These are phyloP conservation scores for Peronospora tabacina DNA, from an alignment of 352 stramenopile species.

Conservation along the genomic window DNA sequence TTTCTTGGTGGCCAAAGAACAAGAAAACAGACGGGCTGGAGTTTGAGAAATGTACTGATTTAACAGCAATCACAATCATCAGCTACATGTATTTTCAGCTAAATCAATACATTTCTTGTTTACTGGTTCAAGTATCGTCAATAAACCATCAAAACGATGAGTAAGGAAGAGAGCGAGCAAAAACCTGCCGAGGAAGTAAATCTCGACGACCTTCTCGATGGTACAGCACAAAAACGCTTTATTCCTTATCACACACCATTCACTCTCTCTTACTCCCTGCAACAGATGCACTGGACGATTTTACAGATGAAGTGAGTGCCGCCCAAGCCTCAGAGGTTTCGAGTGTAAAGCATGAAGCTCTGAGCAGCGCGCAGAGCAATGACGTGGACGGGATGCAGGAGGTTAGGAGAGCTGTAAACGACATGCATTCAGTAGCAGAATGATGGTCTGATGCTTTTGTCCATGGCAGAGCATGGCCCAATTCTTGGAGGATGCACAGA, in stretches of 20 bases:
- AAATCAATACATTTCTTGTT: neutral
- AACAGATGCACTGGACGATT: slow-evolving; percentile 78
- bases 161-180: slow-evolving; percentile 18
- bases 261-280: neutral
- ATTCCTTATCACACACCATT: neutral
- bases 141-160: slow-evolving; percentile 10
- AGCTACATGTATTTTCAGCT: neutral
- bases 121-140: slow-evolving; percentile 9
- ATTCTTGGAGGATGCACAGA: slow-evolving; percentile 80
- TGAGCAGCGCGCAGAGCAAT: slow-evolving; percentile 29
- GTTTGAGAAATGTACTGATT: too few relatives aligned
- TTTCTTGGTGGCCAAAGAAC: too few relatives aligned
- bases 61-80: too few relatives aligned
- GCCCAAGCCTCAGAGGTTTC: slow-evolving; percentile 31
- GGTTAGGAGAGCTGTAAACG: slow-evolving; percentile 19
- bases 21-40: too few relatives aligned
- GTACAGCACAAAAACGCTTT: slow-evolving; percentile 14
- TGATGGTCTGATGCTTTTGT: slow-evolving; percentile 6
- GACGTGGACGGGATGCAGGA: slow-evolving; percentile 63
- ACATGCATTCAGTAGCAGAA: too few relatives aligned
- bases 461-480: slow-evolving; percentile 66
- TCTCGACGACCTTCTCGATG: slow-evolving; percentile 75
- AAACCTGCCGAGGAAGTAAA: slow-evolving; percentile 49
- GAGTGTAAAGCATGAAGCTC: slow-evolving; percentile 40
- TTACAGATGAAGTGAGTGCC: slow-evolving; percentile 52